These are phyloP conservation scores for Clarireedia homoeocarpa DNA, from an alignment of 2,329 filamentous ascomycete species.

Conservation along the genomic window DNA sequence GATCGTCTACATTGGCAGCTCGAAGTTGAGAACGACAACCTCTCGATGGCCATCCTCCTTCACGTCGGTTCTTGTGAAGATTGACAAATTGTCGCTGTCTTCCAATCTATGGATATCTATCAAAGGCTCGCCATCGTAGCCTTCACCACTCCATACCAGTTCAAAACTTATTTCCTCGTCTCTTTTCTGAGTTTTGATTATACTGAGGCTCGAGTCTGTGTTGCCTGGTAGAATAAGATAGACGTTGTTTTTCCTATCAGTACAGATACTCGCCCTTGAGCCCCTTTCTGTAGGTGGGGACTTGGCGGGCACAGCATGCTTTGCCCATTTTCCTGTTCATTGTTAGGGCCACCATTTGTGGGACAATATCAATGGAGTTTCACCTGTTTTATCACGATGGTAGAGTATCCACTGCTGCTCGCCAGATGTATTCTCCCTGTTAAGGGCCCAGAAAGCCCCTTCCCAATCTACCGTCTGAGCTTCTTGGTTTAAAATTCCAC, in stretches of 20 bases:
- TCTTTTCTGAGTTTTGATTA: slow-evolving; percentile 11
- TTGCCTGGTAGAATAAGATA: slow-evolving; percentile 22
- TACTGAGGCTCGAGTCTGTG: slow-evolving; percentile 17
- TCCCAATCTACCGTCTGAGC: slow-evolving; percentile 18
- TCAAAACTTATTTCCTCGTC: slow-evolving; percentile 9
- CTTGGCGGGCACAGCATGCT: slow-evolving; percentile 4
- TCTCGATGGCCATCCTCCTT: slow-evolving; percentile 5
- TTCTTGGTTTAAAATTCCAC: slow-evolving; percentile 23
- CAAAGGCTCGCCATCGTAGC: slow-evolving; percentile 23
- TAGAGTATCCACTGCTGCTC: slow-evolving; percentile 21
- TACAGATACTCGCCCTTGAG: slow-evolving; percentile 17
- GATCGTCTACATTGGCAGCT: neutral
- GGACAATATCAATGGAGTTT: neutral
- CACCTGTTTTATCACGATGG: slow-evolving; percentile 15
- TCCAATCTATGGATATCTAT: slow-evolving; percentile 19
- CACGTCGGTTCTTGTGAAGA: slow-evolving; percentile 18
- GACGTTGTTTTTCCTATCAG: slow-evolving; percentile 13
- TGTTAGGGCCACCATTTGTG: neutral
- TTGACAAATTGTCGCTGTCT: slow-evolving; percentile 15
- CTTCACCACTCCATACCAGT: slow-evolving; percentile 15
- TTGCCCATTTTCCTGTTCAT: slow-evolving; percentile 18
- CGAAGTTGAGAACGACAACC: slow-evolving; percentile 21
- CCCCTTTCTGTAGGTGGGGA: slow-evolving; percentile 19
- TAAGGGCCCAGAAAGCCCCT: slow-evolving; percentile 21
- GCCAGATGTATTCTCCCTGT: slow-evolving; percentile 15